Base-by-base conservation (phyloP, 495 filamentous ascomycete species). In the Sphaerosporella brunnea region DNA sequence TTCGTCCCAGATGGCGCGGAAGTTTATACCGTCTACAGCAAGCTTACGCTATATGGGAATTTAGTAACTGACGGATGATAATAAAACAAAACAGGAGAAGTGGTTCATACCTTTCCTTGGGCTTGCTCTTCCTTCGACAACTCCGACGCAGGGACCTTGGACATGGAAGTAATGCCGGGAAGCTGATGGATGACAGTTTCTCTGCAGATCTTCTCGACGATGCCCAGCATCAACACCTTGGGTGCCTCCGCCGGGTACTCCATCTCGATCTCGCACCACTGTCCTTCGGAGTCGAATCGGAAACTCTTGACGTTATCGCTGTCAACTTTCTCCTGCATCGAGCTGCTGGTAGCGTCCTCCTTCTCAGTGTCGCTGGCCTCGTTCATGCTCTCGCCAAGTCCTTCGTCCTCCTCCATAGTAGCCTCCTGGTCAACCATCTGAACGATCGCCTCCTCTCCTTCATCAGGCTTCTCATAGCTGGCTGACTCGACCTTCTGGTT, bases 391-490 rank as follows among this genome's bases (percentile, higher is more conserved):
- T 11, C 46, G 13, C 67, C 69, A 45, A 75, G 66, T 2, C 68
- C 75, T 58, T 78, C 74, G 53, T 78, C 74, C 21, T 68, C 67
- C 36, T 72, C 72, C 10, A 71, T 67, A 18, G 71, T 70, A 15
- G 62, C 52, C 20, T 68, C 70, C 16, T 63, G 64, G 9, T 70
- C 71, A 2, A 67, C 72, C 38, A 74, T 71, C 32, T 69, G 68
- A 46, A 69, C 67, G 42, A 73, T 64, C 46, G 69, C 75, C 52
- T 86, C 76, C 60, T 97, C 90, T 4, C 83, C 92, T 24, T 93
- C 88, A 56, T 96, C 88, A 24, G 85, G 85, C 4, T 73, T 85
- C 30, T 82, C 92, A 59, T 96, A 97, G 10, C 82, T 84, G 5
- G 87, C 75, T 26, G 78, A 81, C 64, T 94, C 82, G 37, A 67